Evolutionary conservation across 2,329 filamentous ascomycete species (phyloP).

Genomic region (Alternaria sp.): DNA sequence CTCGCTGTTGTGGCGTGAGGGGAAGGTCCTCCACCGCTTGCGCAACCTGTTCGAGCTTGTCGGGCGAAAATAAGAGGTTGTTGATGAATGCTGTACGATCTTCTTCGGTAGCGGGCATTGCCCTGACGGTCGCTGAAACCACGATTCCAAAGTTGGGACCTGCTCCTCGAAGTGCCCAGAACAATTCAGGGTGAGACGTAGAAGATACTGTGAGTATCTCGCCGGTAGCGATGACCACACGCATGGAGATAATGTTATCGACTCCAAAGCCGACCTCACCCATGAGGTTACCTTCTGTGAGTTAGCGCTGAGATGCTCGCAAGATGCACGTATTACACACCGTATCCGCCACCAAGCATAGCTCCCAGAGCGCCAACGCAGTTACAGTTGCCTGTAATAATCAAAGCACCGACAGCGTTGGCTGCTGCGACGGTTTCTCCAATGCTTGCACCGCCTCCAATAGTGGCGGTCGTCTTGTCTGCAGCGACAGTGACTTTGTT

Average conservation of each 20-base stretch:
- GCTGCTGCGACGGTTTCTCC: constrained; percentile 52
- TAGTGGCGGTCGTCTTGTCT: constrained; percentile 36
- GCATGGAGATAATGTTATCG: constrained; percentile 56
- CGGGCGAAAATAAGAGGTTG: constrained; percentile 33
- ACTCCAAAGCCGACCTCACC: constrained; percentile 63
- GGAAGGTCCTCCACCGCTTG: constrained; percentile 50
- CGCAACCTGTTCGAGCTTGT: constrained; percentile 46
- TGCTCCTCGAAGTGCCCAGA: constrained; percentile 51
- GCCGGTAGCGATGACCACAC: constrained; percentile 40
- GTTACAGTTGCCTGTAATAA: constrained; percentile 45
- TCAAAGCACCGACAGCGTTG: constrained; percentile 43
- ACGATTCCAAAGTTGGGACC: constrained; percentile 49
- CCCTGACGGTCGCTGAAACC: constrained; percentile 50
- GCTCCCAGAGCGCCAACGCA: constrained; percentile 44
- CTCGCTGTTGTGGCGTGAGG: constrained; percentile 47
- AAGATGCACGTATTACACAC: constrained; percentile 12
- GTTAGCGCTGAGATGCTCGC: not conserved
- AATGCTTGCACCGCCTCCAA: constrained; percentile 48
- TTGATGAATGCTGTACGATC: constrained; percentile 40
- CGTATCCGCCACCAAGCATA: constrained; percentile 63
- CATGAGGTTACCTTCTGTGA: constrained; percentile 56
- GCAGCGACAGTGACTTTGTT: constrained; percentile 35
- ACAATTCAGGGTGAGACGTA: constrained; percentile 41
- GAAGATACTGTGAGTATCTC: constrained; percentile 41
- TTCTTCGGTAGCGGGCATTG: constrained; percentile 38